Conservation (phyloP, 192 early-diverging fungal species). For the Rhizophagus sp. region DNA sequence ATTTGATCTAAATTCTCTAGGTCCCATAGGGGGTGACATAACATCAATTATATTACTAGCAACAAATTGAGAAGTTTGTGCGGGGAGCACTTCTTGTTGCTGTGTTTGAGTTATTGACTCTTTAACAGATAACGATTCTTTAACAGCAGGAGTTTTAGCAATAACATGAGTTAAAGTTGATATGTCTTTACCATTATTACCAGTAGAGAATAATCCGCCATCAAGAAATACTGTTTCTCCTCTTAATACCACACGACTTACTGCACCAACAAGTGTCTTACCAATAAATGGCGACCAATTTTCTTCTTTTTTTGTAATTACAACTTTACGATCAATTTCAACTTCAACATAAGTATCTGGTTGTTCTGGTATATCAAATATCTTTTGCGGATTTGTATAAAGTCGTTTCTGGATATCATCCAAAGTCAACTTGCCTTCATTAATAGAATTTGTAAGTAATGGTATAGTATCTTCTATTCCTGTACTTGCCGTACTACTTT, state of each 20-base stretch:
- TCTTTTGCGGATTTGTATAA: conserved; percentile 83
- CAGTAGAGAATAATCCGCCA: conserved; percentile 55
- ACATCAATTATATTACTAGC: conserved; percentile 17
- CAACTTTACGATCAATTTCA: conserved; percentile 75
- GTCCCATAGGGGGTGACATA: conserved; percentile 38
- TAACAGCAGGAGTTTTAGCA: conserved; percentile 31
- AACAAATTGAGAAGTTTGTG: conserved; percentile 15
- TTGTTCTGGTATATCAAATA: conserved; percentile 93
- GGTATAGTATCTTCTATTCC: conserved; percentile 73
- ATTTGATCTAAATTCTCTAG: conserved; percentile 31
- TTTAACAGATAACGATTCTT: conserved; percentile 19
- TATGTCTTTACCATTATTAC: conserved; percentile 48
- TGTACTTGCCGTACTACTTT: conserved; percentile 39
- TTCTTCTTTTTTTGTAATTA: conserved; percentile 41
- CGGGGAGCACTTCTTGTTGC: not conserved
- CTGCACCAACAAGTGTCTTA: conserved; percentile 63
- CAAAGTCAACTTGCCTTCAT: conserved; percentile 74
- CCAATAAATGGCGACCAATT: conserved; percentile 57
- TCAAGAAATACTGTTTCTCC: conserved; percentile 88
- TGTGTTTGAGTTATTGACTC: conserved; percentile 1
- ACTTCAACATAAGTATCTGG: conserved; percentile 94
- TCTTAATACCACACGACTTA: conserved; percentile 88
- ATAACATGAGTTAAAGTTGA: conserved; percentile 44
- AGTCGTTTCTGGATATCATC: conserved; percentile 75
- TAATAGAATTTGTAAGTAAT: conserved; percentile 80